Evolutionary conservation across 1,284 basidiomycete genomes (phyloP).

Genomic region (Tremellales sp.): DNA sequence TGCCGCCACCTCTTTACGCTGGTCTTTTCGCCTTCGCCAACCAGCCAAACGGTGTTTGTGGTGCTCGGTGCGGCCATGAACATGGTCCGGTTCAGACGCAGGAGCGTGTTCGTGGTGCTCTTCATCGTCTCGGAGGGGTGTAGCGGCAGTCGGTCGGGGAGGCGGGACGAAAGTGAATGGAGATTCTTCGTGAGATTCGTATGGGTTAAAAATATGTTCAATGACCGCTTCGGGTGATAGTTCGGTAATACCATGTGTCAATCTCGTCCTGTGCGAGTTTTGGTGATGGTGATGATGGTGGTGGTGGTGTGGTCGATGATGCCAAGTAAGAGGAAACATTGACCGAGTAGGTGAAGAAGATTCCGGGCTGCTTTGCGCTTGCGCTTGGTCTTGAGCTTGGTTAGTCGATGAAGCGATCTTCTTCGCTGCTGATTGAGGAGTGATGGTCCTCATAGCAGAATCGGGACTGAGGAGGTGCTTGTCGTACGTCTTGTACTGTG

Average conservation of each 20-base stretch:
- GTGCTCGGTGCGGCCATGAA: too few species aligned
- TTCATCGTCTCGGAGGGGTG: neutral
- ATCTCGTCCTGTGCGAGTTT: neutral
- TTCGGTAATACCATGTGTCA: constrained; percentile 15
- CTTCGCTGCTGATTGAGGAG: neutral
- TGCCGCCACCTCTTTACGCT: too few species aligned
- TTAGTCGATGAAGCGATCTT: neutral
- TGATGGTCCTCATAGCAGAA: neutral
- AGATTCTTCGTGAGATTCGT: constrained; percentile 21
- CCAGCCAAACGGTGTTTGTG: too few species aligned
- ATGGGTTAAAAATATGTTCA: constrained; percentile 44
- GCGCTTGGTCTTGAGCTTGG: neutral
- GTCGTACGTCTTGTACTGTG: neutral
- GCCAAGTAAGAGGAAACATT: neutral
- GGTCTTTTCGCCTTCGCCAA: too few species aligned
- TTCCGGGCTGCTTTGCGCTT: neutral
- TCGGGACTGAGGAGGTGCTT: neutral
- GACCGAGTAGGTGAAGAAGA: neutral
- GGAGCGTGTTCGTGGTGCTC: neutral
- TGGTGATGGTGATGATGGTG: constrained; percentile 1
- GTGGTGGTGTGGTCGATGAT: constrained; percentile 8
- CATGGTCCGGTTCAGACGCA: too few species aligned
- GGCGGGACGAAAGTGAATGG: constrained; percentile 41
- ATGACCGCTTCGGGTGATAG: constrained; percentile 36
- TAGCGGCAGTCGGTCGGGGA: neutral